Evolutionary conservation across 106 monocot genomes (phyloP), one percentile per base, ranked within the genome.

Genomic region (Dioscorea alata): DNA sequence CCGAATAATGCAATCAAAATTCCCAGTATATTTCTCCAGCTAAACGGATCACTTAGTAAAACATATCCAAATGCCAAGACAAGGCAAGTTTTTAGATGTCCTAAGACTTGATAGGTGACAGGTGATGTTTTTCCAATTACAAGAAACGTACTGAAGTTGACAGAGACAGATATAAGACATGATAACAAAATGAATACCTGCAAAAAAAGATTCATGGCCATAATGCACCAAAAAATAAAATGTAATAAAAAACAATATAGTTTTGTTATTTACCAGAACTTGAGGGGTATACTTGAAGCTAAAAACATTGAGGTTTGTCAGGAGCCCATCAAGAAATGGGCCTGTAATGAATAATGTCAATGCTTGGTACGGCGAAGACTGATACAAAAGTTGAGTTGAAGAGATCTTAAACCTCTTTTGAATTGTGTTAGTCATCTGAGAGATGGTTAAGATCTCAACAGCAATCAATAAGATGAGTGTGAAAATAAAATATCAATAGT

Each of bases 371-470:
- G 96, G 96, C 52, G 84, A 84, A 70, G 96, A 89, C 35, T 97
- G 96, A 75, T 97, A 97, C 59, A 97, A 66, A 2, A 97, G 83
- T 63, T 97, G 96, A 24, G 96, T 97, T 20, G 92, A 97, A 28
- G 96, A 97, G 28, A 97, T 92, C 74, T 97, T 97, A 67, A 82
- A 97, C 67, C 81, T 94, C 84, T 97, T 97, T 76, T 97, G 96
- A 21, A 92, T 99, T 51, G 97, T 92, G 57, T 92, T 99, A 63
- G 97, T 99, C 97, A 99, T 92, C 97, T 99, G 65, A 64, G 51
- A 69, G 61, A 17, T 68, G 42, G 42, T 42, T 42, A 42, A 42
- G 42, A 42, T 6, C 42, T 42, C 42, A 42, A 42, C 42, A 42
- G 10, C 9, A 42, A 42, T 42, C 42, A 42, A 42, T 2, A 42